These are phyloP conservation scores for Penicillium manginii DNA, from an alignment of 495 filamentous ascomycete genomes.

Conservation along the genomic window DNA sequence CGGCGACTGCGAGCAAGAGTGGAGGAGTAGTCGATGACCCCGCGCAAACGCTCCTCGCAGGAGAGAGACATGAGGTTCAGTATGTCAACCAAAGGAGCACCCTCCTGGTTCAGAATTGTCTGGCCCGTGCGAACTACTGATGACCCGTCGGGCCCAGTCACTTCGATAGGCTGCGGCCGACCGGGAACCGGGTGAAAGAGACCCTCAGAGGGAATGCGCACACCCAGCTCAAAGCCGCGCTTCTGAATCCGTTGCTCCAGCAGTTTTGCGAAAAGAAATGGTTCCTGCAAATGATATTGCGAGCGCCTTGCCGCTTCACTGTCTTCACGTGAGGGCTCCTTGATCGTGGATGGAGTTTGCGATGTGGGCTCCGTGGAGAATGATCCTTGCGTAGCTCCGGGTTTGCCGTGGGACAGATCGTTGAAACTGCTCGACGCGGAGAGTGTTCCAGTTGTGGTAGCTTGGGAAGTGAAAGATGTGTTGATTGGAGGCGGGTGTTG, in stretches of 20 bases:
- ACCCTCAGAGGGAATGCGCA: constrained; percentile 65
- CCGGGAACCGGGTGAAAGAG: constrained; percentile 58
- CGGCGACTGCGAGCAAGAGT: constrained; percentile 66
- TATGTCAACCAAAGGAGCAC: constrained; percentile 71
- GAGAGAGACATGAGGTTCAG: constrained; percentile 75
- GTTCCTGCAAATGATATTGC: constrained; percentile 61
- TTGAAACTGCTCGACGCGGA: constrained; percentile 45
- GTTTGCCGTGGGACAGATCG: constrained; percentile 40
- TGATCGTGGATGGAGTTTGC: constrained; percentile 37
- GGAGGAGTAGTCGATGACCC: constrained; percentile 71
- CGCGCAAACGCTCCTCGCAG: constrained; percentile 69
- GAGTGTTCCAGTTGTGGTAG: constrained; percentile 42
- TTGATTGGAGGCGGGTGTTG: constrained; percentile 44
- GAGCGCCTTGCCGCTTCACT: constrained; percentile 46
- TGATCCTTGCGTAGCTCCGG: constrained; percentile 37
- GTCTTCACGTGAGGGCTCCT: constrained; percentile 48
- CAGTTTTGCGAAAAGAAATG: constrained; percentile 59
- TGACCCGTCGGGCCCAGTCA: constrained; percentile 57
- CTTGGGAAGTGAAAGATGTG: constrained; percentile 46
- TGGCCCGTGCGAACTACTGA: constrained; percentile 60
- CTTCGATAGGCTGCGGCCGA: constrained; percentile 55
- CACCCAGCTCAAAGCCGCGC: constrained; percentile 55
- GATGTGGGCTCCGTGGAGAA: constrained; percentile 37
- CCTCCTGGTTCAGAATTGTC: constrained; percentile 66
- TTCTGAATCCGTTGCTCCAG: constrained; percentile 51